Base-by-base conservation (phyloP, 2,329 filamentous ascomycete species). In the Teratosphaeria nubilosa region DNA sequence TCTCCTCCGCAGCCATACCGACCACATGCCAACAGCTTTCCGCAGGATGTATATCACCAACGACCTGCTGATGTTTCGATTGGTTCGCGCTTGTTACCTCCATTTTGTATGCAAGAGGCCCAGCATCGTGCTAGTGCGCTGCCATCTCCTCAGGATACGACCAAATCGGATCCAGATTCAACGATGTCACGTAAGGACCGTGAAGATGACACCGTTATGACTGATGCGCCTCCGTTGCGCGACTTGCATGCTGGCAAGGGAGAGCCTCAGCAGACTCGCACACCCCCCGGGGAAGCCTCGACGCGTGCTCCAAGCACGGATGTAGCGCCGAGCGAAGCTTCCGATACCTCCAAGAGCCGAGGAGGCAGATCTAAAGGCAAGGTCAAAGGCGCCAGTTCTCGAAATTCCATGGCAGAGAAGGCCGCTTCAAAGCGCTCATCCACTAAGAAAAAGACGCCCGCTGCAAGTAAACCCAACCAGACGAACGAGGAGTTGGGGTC, bases 291-390 rank as follows among this genome's bases (percentile, higher is more conserved):
- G 22, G n/a, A 54, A 20, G 14, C 57, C 55, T 45, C 48, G 22
- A 60, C 62, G 13, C 62, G 61, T 16, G 59, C 60, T 13, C 57
- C 54, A 61, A 74, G 61, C 48, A 62, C 62, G 9, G 68, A 69
- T 52, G 58, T 64, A 5, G 56, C 60, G 2, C 55, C 59, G 32
- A 65, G 58, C 52, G 68, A 66, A 51, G 55, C 60, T 7, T 64
- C 66, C 3, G 67, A 65, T 20, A 16, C 58, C 32, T 52, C 62
- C 37, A 66, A 62, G 56, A 59, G 55, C 31, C 67, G 67, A 53
- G 64, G 75, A 59, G 74, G 74, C 13, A 75, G 72, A 74, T 74
- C 75, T 13, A 79, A 78, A 64, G 76, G 75, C 37, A 78, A 78
- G 61, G 71, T 76, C 14, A 70, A 75, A 52, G 73, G 72, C 9